Percentiles rank a stretch among this genome's conserved stretches.
Conservation (phyloP, 176 grass and related monocot species). For the Aegilops bicornis region DNA sequence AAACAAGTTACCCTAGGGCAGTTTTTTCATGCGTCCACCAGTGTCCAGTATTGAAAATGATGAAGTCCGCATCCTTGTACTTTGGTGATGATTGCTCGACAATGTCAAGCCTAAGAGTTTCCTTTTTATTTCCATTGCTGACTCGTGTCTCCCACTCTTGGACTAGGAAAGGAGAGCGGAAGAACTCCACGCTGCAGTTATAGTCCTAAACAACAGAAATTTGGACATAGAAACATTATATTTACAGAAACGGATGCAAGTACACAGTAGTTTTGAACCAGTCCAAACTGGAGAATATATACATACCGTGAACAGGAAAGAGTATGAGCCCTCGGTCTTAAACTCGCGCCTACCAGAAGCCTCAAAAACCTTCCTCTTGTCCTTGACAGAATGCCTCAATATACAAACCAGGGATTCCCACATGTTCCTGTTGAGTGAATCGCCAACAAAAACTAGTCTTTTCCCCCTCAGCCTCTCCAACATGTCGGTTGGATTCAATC, state of each 20-base stretch:
- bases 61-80: constrained; percentile 86
- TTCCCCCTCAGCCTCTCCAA: constrained; percentile 84
- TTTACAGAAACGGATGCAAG: neutral
- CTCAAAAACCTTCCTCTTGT: constrained; percentile 92
- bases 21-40: constrained; percentile 99
- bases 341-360: constrained; percentile 74
- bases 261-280: constrained; percentile 12
- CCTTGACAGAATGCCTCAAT: constrained; percentile 69
- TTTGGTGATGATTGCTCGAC: constrained; percentile 78
- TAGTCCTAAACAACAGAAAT: constrained; percentile 61
- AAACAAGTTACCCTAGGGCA: constrained; percentile 65
- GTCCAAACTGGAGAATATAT: neutral
- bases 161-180: constrained; percentile 89
- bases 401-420: constrained; percentile 94
- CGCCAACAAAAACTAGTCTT: constrained; percentile 73
- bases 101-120: constrained; percentile 94
- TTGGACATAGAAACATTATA: neutral
- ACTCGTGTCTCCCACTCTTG: constrained; percentile 74
- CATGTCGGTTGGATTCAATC: constrained; percentile 80
- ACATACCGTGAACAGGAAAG: constrained; percentile 80
- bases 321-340: constrained; percentile 76
- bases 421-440: constrained; percentile 97
- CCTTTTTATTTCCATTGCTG: constrained; percentile 55
- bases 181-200: constrained; percentile 91
- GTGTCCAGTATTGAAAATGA: constrained; percentile 97